Base-by-base conservation (phyloP, 2,329 filamentous ascomycete species). In the Phialophora tarda region DNA sequence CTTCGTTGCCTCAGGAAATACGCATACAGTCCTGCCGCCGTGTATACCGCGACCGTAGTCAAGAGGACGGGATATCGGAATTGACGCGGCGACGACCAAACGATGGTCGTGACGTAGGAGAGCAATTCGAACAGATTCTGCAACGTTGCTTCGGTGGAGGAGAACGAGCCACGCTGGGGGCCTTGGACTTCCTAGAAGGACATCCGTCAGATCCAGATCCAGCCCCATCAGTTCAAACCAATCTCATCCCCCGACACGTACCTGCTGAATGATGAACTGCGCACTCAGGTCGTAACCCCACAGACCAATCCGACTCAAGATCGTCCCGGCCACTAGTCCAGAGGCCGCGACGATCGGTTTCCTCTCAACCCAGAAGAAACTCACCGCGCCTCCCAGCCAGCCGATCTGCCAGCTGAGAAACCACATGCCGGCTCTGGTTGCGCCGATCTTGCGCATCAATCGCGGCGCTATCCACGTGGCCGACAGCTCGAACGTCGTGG, bases 41-140 rank as follows among this genome's bases (percentile, higher is more conserved):
- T 56, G 1, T 77, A 80, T 0, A 89, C 82, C 0, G 87, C 85
- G 0, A 73, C 78, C 2, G 84, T 81, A 63, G 86, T 89, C 55
- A 91, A 82, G 6, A 85, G 75, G 0, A 86, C 84, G 0, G 90
- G 89, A 74, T 84, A 88, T 63, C 80, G 80, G 74, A 93, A 93
- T 71, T 91, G 83, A 3, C 84, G 81, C 0, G 90, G 89, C 0
- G 79, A 78, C 0, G 85, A 81, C 67, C 88, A 91, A 3, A 88
- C 74, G 66, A 91, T 87, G 0, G 90, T 93, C 0, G 84, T 83
- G 0, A 82, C 82, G 73, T 87, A 92, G 0, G 89, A 88, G 1
- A 88, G 76, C 56, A 92, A 81, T 75, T 93, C 90, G 67, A 91
- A 92, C 0, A 85, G 70, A 67, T 88, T 92, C 74, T 93, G 90